Evolutionary conservation across 1,139 yeast genomes (phyloP).

Genomic region (Protomyces arabidopsidicola): DNA sequence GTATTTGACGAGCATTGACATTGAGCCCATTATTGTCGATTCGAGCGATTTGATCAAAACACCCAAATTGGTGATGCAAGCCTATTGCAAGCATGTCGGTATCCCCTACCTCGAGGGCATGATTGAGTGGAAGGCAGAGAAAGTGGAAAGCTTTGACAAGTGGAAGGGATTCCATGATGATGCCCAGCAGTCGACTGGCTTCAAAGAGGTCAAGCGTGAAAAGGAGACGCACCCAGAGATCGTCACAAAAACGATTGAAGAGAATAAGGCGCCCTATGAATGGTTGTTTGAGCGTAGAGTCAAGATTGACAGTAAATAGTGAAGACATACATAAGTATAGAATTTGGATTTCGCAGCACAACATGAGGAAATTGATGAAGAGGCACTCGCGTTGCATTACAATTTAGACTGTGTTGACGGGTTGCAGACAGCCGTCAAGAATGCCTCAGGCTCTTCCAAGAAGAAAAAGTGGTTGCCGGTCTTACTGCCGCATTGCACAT

Average conservation of each 20-base stretch:
- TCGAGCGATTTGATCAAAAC: constrained; percentile 35
- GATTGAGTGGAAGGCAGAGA: constrained; percentile 36
- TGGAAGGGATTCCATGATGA: constrained; percentile 39
- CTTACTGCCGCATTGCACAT: neutral
- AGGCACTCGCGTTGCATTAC: neutral
- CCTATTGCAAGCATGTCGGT: constrained; percentile 34
- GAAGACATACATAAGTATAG: neutral
- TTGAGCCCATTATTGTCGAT: constrained; percentile 36
- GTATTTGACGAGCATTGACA: constrained; percentile 30
- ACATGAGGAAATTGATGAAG: no score
- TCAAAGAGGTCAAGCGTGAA: constrained; percentile 29
- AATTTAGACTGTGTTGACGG: neutral
- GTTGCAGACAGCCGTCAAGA: neutral
- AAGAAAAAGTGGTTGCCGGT: neutral
- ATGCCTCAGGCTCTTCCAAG: neutral
- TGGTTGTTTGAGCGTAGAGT: constrained; percentile 5
- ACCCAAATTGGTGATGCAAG: constrained; percentile 35
- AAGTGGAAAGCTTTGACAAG: constrained; percentile 35
- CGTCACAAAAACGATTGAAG: constrained; percentile 16
- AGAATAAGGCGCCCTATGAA: constrained; percentile 13
- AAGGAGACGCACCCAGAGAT: constrained; percentile 17
- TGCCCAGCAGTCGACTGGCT: constrained; percentile 36
- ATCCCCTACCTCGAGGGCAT: constrained; percentile 34
- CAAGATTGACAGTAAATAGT: neutral
- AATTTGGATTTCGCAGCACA: neutral